phyloP scores from a whole-genome alignment of 805 yeast species.

The Pichia cabralensis region DNA sequence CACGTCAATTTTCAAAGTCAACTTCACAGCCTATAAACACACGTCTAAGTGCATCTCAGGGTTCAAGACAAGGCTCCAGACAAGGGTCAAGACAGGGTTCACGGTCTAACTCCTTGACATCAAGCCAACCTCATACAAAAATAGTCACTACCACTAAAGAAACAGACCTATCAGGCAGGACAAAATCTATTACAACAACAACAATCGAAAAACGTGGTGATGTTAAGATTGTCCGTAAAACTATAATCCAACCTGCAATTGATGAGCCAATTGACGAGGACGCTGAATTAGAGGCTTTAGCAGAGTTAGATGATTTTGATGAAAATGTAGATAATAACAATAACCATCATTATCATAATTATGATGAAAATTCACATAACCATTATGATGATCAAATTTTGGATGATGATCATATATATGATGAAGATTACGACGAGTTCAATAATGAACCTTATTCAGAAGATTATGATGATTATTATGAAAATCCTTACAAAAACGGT shows the following conservation, averaged over 20 bases:
- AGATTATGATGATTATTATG: not conserved
- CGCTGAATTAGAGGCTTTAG: slow-evolving; percentile 18
- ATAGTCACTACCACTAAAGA: slow-evolving; percentile 43
- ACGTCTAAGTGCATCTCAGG: no score
- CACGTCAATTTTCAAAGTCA: not conserved
- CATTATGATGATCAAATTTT: not conserved
- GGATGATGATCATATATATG: not conserved
- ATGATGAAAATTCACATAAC: not conserved
- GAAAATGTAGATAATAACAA: slow-evolving; percentile 19
- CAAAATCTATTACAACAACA: slow-evolving; percentile 44
- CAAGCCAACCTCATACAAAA: slow-evolving; percentile 21
- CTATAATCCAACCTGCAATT: slow-evolving; percentile 28
- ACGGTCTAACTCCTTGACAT: slow-evolving; percentile 22
- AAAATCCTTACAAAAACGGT: not conserved
- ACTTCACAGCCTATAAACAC: slow-evolving; percentile 8
- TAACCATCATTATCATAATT: slow-evolving; percentile 13
- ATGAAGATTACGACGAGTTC: not conserved
- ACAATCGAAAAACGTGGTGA: slow-evolving; percentile 42
- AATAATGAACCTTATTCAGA: not conserved
- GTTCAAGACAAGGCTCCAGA: slow-evolving; percentile 12
- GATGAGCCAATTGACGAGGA: slow-evolving; percentile 13
- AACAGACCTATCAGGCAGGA: slow-evolving; percentile 40
- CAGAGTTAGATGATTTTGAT: slow-evolving; percentile 19
- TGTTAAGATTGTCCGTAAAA: slow-evolving; percentile 38
- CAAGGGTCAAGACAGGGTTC: slow-evolving; percentile 10